Base-by-base conservation (phyloP, 2,329 filamentous ascomycete species). In the Botrytis fabae region DNA sequence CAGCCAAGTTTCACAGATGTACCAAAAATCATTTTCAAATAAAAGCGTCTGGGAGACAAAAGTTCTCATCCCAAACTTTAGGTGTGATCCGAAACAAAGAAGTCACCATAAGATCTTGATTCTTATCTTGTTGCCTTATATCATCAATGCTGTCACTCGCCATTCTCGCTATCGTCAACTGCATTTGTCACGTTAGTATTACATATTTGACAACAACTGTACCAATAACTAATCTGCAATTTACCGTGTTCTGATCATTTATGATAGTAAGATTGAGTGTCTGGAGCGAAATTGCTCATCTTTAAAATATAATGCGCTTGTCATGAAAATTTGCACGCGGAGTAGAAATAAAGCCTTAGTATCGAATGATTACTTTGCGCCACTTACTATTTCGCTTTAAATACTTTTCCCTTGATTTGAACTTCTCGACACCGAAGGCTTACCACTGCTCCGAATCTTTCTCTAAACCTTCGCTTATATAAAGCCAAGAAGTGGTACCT, bases 91-190 rank as follows among this genome's bases (percentile, higher is more conserved):
- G 22, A 61, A 61, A 3, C 5, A 2, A 38, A 61, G 0, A 16
- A 25, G 10, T 16, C 8, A 8, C 2, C 1, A 40, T 40, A 3
- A 5, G 12, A 25, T 8, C 2, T 40, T 1, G 2, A n/a, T 40
- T 8, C 0, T 16, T 16, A n/a, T 25, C 35, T 40, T 40, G 3
- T 25, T 54, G 1, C 8, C 2, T 38, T 0, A 0, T 14, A 25
- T 12, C 2, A 1, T n/a, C 20, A 38, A 12, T 25, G 6, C 20
- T 61, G 12, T 40, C 35, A 22, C 35, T 35, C 35, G n/a, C 25
- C 7, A n/a, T 61, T 40, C 22, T 40, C 12, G 12, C 25, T 25
- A 2, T 38, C n/a, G 25, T 6, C 14, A 14, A 28, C 0, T 28
- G 12, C n/a, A 54, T 57, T 7, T 9, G 16, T 18, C 12, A 28